phyloP scores from a whole-genome alignment of 371 early-diverging fungal genomes.

The Apophysomyces variabilis region DNA sequence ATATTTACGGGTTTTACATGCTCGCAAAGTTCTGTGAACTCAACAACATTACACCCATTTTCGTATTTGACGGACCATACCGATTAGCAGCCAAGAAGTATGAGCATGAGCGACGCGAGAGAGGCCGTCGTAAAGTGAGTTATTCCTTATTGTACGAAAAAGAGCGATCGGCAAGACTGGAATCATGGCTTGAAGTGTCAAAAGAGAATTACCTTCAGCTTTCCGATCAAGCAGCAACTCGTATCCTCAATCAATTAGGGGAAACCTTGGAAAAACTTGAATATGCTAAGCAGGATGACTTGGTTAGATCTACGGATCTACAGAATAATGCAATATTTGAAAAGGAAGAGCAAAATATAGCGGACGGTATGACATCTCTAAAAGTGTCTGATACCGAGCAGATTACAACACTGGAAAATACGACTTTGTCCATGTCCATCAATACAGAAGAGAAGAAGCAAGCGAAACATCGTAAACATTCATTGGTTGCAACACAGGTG shows the following conservation, averaged over 20 bases:
- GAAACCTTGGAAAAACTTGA: slow-evolving; percentile 23
- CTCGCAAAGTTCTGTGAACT: slow-evolving; percentile 49
- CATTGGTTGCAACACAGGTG: too few species aligned
- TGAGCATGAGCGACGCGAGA: slow-evolving; percentile 45
- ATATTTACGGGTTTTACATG: slow-evolving; percentile 59
- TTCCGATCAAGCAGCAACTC: slow-evolving; percentile 16
- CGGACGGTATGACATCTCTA: too few species aligned
- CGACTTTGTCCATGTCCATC: too few species aligned
- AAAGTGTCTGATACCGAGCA: too few species aligned
- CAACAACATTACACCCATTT: slow-evolving; percentile 58
- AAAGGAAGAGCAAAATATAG: too few species aligned
- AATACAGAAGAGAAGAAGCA: too few species aligned
- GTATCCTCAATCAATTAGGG: slow-evolving; percentile 24
- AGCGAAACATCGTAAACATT: too few species aligned
- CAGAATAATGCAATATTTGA: too few species aligned
- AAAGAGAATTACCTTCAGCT: slow-evolving; percentile 12
- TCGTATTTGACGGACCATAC: slow-evolving; percentile 61
- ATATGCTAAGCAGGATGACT: not conserved
- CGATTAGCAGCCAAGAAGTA: slow-evolving; percentile 55
- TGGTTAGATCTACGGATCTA: too few species aligned
- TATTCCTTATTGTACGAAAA: slow-evolving; percentile 39
- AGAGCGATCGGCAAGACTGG: slow-evolving; percentile 35
- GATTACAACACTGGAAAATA: too few species aligned
- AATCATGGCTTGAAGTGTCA: slow-evolving; percentile 34
- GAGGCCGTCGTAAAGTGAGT: slow-evolving; percentile 32